Conservation (phyloP, 2,329 filamentous ascomycete species). For the Neonectria faginata region DNA sequence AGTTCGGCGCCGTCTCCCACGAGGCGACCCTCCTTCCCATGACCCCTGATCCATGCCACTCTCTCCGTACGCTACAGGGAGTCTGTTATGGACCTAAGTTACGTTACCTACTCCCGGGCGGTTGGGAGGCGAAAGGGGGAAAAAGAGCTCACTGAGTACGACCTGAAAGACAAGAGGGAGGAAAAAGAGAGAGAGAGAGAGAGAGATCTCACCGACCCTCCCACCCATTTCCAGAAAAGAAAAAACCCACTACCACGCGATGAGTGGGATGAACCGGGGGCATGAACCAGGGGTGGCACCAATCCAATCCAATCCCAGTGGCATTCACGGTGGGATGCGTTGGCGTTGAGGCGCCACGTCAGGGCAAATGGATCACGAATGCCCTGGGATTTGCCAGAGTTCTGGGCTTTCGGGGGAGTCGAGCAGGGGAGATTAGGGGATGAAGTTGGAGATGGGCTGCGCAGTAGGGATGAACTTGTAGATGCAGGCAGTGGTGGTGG, state of each 20-base stretch:
- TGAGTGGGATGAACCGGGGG: constrained; percentile 24
- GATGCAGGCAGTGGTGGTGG: neutral
- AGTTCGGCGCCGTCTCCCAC: neutral
- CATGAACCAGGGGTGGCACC: constrained; percentile 15
- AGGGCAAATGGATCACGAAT: neutral
- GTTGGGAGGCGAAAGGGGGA: constrained; percentile 1
- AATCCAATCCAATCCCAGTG: neutral
- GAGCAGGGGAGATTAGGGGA: neutral
- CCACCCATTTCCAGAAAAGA: constrained; percentile 7
- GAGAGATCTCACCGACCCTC: constrained; percentile 31
- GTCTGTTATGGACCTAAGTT: neutral
- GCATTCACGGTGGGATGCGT: constrained; percentile 18
- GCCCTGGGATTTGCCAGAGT: neutral
- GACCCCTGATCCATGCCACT: constrained; percentile 18
- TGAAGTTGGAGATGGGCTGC: neutral
- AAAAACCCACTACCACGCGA: constrained; percentile 24
- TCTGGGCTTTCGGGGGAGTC: neutral
- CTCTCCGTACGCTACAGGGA: neutral
- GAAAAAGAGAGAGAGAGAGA: constrained; percentile 7
- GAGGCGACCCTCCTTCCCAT: neutral
- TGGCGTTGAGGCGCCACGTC: constrained; percentile 28
- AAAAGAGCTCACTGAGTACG: constrained; percentile 3
- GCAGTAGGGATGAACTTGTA: neutral
- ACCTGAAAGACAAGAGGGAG: neutral
- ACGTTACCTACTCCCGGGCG: constrained; percentile 8